Conservation (phyloP, 192 early-diverging fungal species). For the Gigaspora rosea region DNA sequence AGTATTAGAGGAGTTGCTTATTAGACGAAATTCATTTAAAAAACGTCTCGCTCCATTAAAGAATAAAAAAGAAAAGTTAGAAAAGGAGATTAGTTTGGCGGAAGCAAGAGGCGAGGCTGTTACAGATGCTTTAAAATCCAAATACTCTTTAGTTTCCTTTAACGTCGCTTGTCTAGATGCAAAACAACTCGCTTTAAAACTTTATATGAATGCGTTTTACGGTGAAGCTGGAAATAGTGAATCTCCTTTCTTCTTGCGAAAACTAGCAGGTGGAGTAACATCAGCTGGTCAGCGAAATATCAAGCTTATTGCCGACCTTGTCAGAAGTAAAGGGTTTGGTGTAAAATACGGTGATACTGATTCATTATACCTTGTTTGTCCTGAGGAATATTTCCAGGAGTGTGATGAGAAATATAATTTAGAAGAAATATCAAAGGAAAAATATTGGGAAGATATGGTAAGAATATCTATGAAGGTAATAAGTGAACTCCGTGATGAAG, state of each 20-base stretch:
- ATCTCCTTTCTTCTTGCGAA: conserved; percentile 6
- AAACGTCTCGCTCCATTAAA: neutral
- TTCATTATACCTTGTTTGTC: conserved; percentile 6
- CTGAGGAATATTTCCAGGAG: conserved; percentile 5
- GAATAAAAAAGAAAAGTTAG: neutral
- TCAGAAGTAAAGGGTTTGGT: neutral
- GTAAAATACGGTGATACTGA: neutral
- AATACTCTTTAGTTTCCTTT: neutral
- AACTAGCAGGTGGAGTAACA: conserved; percentile 1
- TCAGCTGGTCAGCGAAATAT: conserved; percentile 10
- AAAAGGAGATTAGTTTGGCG: too few relatives aligned
- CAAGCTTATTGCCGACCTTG: neutral
- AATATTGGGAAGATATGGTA: conserved; percentile 16
- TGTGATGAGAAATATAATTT: neutral
- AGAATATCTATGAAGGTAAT: conserved; percentile 13
- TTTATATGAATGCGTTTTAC: conserved; percentile 29
- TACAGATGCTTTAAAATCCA: too few relatives aligned
- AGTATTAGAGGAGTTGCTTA: too few relatives aligned
- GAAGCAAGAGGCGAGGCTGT: too few relatives aligned
- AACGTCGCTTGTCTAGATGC: neutral
- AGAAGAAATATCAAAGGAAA: neutral
- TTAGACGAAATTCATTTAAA: neutral
- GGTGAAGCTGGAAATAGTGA: neutral
- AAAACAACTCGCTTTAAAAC: neutral
- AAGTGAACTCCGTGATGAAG: neutral